Evolutionary conservation across 768 basidiomycete species (phyloP), one percentile per base, ranked within the genome.

Genomic region (Auricularia sp.): DNA sequence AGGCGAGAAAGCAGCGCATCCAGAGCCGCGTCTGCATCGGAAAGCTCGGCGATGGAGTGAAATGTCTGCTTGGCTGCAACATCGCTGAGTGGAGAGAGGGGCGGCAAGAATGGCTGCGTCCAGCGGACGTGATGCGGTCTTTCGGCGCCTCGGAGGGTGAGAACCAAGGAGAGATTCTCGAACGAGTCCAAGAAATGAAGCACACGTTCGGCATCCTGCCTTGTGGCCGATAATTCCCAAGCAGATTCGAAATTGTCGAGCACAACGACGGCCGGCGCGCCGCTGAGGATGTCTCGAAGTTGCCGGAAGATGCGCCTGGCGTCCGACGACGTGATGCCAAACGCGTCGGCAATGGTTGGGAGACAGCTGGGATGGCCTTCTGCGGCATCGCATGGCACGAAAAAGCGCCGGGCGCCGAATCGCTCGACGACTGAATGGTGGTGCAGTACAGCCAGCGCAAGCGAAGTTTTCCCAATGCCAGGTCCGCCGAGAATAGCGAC

Each of bases 401-500:
- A 75, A 64, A 74, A 72, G n/a, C 67, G 69, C 33, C 67, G 63
- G 11, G 66, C 66, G 2, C 66, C 66, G 66, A 75, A 77, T 3
- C 58, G 67, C 2, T 66, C 44, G 21, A 67, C 64, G 5, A 76
- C 65, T 10, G 62, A 56, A 16, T 65, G 33, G 35, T 71, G 66
- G 35, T 74, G 68, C 39, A 74, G 70, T 23, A 76, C 71, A 2
- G 74, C 73, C 6, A 76, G 70, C 1, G 78, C 76, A 35, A 74
- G 66, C 2, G 75, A 68, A 2, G 78, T 78, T 67, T 79, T 79
- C 16, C 78, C 77, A 66, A 78, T 77, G 14, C 78, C 78, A 2
- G 76, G 78, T 2, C 63, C 42, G 11, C 72, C 72, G 44, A 73
- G 67, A 61, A 73, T 66, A 59, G 61, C 67, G 58, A 63, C 60